Conservation (phyloP, 345 rosid genomes). For the Gossypium arboreum region DNA sequence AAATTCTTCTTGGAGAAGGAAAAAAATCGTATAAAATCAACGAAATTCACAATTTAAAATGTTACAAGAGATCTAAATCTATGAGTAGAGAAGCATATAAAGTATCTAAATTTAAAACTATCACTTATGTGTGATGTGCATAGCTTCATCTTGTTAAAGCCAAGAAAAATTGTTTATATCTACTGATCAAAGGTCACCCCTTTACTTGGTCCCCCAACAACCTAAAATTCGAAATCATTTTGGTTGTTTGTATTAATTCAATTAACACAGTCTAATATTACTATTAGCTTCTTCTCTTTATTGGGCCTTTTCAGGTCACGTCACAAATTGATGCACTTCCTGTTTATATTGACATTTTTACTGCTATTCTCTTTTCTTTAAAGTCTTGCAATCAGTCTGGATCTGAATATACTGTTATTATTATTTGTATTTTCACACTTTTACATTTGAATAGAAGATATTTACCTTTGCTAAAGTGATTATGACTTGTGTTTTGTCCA, state of each 20-base stretch:
- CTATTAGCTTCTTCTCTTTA: neutral
- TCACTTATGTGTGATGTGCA: neutral
- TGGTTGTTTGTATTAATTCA: neutral
- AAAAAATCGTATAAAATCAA: neutral
- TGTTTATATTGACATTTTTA: neutral
- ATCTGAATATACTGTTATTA: neutral
- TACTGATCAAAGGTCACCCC: neutral
- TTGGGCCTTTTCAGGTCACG: neutral
- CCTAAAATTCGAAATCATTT: neutral
- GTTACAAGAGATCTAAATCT: neutral
- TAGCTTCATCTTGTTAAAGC: neutral
- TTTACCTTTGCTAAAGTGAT: constrained; percentile 4
- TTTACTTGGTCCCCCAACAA: no score
- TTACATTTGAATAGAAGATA: neutral
- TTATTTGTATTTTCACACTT: neutral
- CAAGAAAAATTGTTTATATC: neutral
- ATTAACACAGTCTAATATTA: neutral
- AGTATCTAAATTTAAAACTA: neutral
- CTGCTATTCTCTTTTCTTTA: neutral
- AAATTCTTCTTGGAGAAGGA: neutral
- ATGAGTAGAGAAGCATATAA: neutral
- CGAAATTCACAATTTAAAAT: neutral
- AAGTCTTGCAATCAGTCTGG: neutral
- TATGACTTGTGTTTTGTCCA: neutral
- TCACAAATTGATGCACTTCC: neutral